Evolutionary conservation across 257 asterid genomes (phyloP).

Genomic region (Przewalskia tangutica): DNA sequence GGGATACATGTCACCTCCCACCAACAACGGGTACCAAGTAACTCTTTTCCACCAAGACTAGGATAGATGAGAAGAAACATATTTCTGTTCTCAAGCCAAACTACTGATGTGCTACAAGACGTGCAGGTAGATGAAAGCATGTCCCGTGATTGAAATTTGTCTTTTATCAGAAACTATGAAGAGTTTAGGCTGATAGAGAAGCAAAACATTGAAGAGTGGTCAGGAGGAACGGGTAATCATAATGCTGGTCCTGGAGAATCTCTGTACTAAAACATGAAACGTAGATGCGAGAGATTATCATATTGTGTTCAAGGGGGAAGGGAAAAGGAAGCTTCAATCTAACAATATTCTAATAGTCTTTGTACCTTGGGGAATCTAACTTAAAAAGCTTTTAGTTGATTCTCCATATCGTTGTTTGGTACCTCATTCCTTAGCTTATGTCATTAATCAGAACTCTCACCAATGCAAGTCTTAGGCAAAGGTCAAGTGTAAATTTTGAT

Average conservation of each 20-base stretch:
- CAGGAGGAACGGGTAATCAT: slow-evolving; percentile 17
- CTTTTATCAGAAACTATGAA: slow-evolving; percentile 35
- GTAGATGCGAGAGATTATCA: neutral
- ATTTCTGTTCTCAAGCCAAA: slow-evolving; percentile 14
- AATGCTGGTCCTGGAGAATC: neutral
- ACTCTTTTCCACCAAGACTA: too few relatives aligned
- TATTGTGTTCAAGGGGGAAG: neutral
- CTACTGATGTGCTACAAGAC: slow-evolving; percentile 34
- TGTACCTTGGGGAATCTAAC: neutral
- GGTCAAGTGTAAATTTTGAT: neutral
- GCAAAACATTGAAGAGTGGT: slow-evolving; percentile 54
- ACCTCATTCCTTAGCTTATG: neutral
- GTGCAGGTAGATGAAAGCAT: slow-evolving; percentile 28
- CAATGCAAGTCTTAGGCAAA: neutral
- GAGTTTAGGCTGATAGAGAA: slow-evolving; percentile 73
- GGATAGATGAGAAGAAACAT: too few relatives aligned
- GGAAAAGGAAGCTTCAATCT: neutral
- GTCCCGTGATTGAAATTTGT: slow-evolving; percentile 32
- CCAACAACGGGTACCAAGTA: too few relatives aligned
- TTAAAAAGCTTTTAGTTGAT: neutral
- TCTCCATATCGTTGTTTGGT: neutral
- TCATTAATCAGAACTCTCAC: neutral
- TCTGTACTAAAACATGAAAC: neutral
- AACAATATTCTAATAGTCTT: neutral
- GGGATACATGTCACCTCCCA: too few relatives aligned